Conservation (phyloP, 2,329 filamentous ascomycete genomes). For the Metarhizium robertsii region DNA sequence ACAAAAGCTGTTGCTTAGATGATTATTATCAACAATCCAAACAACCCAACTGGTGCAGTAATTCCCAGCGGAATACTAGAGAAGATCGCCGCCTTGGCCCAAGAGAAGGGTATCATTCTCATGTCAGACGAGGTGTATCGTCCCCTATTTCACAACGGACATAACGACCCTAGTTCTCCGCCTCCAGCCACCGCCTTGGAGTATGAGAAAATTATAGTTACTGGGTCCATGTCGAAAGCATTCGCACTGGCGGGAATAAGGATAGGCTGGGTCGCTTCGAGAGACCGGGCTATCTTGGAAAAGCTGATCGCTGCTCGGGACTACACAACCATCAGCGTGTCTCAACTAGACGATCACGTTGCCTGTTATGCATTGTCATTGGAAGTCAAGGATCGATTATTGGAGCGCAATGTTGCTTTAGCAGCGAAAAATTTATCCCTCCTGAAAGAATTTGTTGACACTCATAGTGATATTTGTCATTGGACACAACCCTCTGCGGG, state of each 20-base stretch:
- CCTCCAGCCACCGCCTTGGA: constrained; percentile 58
- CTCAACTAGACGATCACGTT: constrained; percentile 71
- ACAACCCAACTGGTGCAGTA: constrained; percentile 71
- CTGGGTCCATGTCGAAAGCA: constrained; percentile 77
- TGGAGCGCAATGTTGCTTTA: constrained; percentile 39
- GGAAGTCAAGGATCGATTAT: constrained; percentile 28
- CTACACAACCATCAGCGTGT: constrained; percentile 81
- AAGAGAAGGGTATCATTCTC: constrained; percentile 53
- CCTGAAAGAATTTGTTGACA: constrained; percentile 1
- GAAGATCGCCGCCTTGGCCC: constrained; percentile 54
- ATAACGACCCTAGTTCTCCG: constrained; percentile 47
- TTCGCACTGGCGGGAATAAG: constrained; percentile 77
- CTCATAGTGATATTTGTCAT: not conserved
- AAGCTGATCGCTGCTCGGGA: constrained; percentile 57
- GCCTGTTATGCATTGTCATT: constrained; percentile 63
- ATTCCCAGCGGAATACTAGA: constrained; percentile 53
- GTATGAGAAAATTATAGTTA: constrained; percentile 62
- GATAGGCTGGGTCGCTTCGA: constrained; percentile 72
- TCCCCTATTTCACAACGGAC: constrained; percentile 51
- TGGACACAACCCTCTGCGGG: not conserved
- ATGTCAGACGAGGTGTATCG: constrained; percentile 77
- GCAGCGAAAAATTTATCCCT: not conserved
- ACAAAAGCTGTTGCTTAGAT: constrained; percentile 32
- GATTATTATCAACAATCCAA: constrained; percentile 59
- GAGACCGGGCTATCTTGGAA: constrained; percentile 51